phyloP scores from a whole-genome alignment of 2,329 filamentous ascomycete species.

The Colletotrichum tropicale region DNA sequence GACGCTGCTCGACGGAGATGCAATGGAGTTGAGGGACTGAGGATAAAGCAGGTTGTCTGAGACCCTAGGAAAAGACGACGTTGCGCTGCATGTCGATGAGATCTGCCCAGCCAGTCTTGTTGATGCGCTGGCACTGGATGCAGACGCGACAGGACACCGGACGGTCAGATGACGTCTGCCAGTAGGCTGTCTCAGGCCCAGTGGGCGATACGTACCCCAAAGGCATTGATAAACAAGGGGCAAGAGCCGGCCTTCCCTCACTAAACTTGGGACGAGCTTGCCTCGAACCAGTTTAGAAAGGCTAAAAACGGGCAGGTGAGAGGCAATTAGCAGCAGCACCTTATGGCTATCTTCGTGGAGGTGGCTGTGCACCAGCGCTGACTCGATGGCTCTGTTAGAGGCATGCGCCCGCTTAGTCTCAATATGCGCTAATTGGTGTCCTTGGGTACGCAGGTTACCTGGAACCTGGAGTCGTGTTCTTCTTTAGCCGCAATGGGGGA shows the following conservation, averaged over 20 bases:
- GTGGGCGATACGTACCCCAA: background rate
- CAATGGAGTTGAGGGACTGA: no score
- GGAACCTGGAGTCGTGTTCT: accelerated
- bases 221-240: background rate
- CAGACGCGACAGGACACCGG: background rate
- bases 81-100: background rate
- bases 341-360: background rate
- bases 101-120: background rate
- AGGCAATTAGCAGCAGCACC: background rate
- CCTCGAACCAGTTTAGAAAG: background rate
- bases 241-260: background rate
- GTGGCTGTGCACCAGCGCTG: background rate
- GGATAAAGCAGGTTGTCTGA: background rate
- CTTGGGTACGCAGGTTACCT: accelerated
- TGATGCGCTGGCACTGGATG: background rate
- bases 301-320: background rate
- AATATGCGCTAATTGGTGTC: background rate
- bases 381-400: background rate
- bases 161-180: background rate
- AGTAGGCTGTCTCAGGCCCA: background rate
- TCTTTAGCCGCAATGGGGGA: background rate
- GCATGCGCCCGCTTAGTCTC: background rate
- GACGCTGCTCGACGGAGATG: background rate
- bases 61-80: background rate
- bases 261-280: background rate